Evolutionary conservation across 768 basidiomycete genomes (phyloP).

Genomic region (Tulasnella sp.): DNA sequence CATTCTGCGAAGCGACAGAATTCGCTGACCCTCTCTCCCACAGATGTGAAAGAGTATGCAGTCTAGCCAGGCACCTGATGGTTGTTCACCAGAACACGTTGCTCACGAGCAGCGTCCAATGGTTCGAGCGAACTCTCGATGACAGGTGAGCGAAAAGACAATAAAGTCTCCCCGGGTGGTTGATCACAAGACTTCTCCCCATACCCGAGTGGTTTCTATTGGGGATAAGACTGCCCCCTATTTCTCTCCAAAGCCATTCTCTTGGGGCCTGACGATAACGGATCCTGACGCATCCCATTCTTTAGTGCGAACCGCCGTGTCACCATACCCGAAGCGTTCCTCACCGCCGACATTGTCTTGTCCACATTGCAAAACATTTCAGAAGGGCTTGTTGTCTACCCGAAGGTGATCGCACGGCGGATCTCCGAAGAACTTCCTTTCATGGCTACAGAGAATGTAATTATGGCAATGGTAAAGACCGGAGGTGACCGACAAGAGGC

Average conservation of each 20-base stretch:
- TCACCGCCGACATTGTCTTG: slow-evolving; percentile 93
- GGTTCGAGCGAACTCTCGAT: slow-evolving; percentile 97
- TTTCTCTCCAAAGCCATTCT: neutral
- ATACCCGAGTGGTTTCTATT: neutral
- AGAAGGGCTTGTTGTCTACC: slow-evolving; percentile 99
- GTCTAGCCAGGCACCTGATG: slow-evolving; percentile 93
- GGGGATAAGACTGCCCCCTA: neutral
- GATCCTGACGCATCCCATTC: neutral
- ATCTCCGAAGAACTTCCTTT: slow-evolving; percentile 95
- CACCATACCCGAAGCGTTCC: slow-evolving; percentile 92
- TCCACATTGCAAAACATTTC: slow-evolving; percentile 94
- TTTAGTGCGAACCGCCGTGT: slow-evolving; percentile 89
- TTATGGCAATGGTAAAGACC: slow-evolving; percentile 95
- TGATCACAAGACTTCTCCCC: neutral
- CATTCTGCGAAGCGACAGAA: neutral
- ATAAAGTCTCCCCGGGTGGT: neutral
- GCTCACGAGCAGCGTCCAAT: slow-evolving; percentile 91
- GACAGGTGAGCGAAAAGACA: slow-evolving; percentile 55
- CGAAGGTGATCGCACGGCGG: slow-evolving; percentile 84
- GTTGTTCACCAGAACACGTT: slow-evolving; percentile 91
- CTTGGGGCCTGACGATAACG: neutral
- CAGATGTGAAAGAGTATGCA: slow-evolving; percentile 85
- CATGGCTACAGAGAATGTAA: slow-evolving; percentile 99
- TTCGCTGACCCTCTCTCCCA: neutral
- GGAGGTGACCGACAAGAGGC: slow-evolving; percentile 95